Base-by-base conservation (phyloP, 2,329 filamentous ascomycete species). In the Aureobasidium sp. region DNA sequence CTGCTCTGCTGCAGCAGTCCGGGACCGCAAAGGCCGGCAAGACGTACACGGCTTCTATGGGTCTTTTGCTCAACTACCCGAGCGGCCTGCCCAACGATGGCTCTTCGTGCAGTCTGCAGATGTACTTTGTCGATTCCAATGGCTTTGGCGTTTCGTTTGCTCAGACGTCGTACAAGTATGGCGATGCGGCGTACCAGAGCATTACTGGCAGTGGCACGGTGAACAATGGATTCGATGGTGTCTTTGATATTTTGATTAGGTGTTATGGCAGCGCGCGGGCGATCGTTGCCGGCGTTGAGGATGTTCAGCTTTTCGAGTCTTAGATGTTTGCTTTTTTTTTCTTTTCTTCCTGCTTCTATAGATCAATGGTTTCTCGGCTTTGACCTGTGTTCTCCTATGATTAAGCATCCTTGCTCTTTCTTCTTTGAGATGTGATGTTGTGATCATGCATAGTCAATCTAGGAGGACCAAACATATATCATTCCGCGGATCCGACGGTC, bases 71-170 rank as follows among this genome's bases (percentile, higher is more conserved):
- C 57, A 52, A 61, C 37, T 51, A 52, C 37, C 47, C 45, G 1
- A 36, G 17, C 6, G 45, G 36, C 12, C 37, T 61, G 9, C 11
- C 57, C 47, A 44, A 51, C 37, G 57, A 61, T 29, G 57, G 57
- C 37, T 42, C 45, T 3, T 22, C 45, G n/a, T 61, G 57, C 47
- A 51, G n/a, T 20, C 11, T 61, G 11, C 57, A 61, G 37, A 37
- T 61, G 5, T 61, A 61, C 57, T 29, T 61, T 29, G 57, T 61
- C 45, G 57, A 61, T 36, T 44, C 34, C 15, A 61, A 61, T 27
- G 57, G 57, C 9, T 61, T 34, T 14, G 57, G 57, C 9, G 34
- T 61, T 20, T 34, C 37, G 36, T 61, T 61, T 17, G 45, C 37
- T 25, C 22, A 51, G 27, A 52, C 57, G 37, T 25, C n/a, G 7